phyloP scores from a whole-genome alignment of 179 eudicot genomes.

The Beta corolliflora region DNA sequence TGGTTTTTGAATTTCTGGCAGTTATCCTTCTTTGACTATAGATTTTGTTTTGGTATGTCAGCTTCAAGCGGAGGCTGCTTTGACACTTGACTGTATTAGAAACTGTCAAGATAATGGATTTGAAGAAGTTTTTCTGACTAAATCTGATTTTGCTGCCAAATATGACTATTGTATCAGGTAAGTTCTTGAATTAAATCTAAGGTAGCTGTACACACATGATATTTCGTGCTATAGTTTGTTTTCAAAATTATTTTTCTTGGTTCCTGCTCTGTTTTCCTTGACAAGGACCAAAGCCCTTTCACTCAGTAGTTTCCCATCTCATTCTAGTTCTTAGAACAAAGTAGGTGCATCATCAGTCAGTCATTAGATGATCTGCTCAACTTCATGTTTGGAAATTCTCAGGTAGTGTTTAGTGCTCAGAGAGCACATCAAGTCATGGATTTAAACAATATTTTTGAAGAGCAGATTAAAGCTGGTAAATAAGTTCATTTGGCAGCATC shows the following conservation, averaged over 20 bases:
- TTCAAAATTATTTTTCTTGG: not conserved
- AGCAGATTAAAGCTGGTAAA: not conserved
- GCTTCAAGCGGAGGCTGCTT: slow-evolving; percentile 84
- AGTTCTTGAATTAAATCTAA: not conserved
- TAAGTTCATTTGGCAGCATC: not conserved
- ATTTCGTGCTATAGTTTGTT: not conserved
- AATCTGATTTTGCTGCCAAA: slow-evolving; percentile 76
- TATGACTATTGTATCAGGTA: slow-evolving; percentile 90
- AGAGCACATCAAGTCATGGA: not conserved
- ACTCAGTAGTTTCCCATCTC: not conserved
- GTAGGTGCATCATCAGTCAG: not conserved
- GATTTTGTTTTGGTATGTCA: slow-evolving; percentile 33
- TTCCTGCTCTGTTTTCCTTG: not conserved
- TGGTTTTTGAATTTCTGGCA: slow-evolving; percentile 6
- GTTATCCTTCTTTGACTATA: slow-evolving; percentile 11
- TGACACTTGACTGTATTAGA: slow-evolving; percentile 54
- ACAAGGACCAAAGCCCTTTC: not conserved
- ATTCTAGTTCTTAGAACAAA: not conserved
- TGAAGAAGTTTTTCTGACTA: slow-evolving; percentile 80
- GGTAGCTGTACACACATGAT: not conserved
- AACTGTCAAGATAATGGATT: slow-evolving; percentile 79
- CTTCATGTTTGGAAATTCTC: not conserved
- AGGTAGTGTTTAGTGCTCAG: not conserved
- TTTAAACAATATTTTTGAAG: not conserved
- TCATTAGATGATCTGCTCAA: not conserved